A percentile compares a stretch with the other conserved stretches of the same genome.
phyloP scores from a whole-genome alignment of 345 rosid species.

The Corchorus capsularis region DNA sequence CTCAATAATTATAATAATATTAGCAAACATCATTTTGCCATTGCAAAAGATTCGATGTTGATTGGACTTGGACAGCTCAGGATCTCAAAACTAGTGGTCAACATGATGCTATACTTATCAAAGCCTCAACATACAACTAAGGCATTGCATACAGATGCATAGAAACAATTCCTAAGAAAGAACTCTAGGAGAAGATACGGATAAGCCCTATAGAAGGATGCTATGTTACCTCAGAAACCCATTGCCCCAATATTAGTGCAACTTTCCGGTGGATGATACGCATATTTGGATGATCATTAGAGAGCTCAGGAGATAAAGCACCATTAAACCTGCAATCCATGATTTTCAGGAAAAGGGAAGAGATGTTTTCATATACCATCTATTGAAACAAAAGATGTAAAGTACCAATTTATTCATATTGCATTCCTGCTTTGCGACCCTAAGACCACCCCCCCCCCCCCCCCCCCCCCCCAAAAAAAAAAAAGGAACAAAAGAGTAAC shows the following conservation, averaged over 20 bases:
- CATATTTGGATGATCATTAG: slow-evolving; percentile 90
- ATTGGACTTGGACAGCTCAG: background rate
- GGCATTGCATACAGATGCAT: background rate
- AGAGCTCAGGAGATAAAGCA: slow-evolving; percentile 85
- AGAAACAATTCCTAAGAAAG: background rate
- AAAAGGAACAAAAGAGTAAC: background rate
- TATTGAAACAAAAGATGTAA: background rate
- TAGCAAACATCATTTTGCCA: background rate
- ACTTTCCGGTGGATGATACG: slow-evolving; percentile 92
- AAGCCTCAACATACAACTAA: background rate
- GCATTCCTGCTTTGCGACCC: background rate
- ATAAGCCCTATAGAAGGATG: background rate
- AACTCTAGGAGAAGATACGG: background rate
- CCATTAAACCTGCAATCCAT: slow-evolving; percentile 78
- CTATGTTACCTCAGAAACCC: slow-evolving; percentile 92
- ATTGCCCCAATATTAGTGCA: slow-evolving; percentile 92
- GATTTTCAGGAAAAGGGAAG: slow-evolving; percentile 16
- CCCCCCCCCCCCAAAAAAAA: background rate
- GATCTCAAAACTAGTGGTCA: background rate
- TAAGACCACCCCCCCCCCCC: background rate
- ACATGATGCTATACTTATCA: slow-evolving; percentile 1
- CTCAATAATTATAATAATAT: background rate
- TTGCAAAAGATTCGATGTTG: background rate
- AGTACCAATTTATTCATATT: background rate
- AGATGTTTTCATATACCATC: slow-evolving; percentile 14